Conservation (phyloP, 371 early-diverging fungal genomes). For the Zychaea mexicana region DNA sequence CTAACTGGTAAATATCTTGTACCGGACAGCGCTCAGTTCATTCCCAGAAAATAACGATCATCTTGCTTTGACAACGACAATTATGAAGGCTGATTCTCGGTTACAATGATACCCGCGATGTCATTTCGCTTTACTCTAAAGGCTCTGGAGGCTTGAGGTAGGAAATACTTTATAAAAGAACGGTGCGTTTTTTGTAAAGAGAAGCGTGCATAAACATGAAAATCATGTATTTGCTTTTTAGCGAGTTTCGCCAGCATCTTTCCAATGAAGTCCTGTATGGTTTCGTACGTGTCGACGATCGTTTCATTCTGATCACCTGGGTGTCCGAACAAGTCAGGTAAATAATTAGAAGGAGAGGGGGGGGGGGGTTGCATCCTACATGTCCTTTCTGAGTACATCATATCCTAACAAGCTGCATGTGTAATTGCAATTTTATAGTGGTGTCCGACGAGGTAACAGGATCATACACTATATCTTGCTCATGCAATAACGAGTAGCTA, state of each 20-base stretch:
- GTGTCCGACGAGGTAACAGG: constrained; percentile 59
- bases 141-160: constrained; percentile 64
- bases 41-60: too few relatives aligned
- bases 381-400: too few relatives aligned
- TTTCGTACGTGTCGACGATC: constrained; percentile 63
- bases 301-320: constrained; percentile 64
- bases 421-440: constrained; percentile 32
- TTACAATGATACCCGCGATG: constrained; percentile 70
- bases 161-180: neutral
- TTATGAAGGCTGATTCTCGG: constrained; percentile 67
- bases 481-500: neutral
- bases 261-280: constrained; percentile 71
- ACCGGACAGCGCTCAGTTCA: neutral
- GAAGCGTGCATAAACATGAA: too few relatives aligned
- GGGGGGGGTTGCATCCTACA: neutral
- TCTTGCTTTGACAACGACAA: neutral
- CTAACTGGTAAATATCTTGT: constrained; percentile 47
- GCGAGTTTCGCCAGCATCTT: constrained; percentile 60
- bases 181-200: too few relatives aligned
- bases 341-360: neutral
- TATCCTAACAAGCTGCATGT: too few relatives aligned
- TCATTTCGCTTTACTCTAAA: constrained; percentile 64
- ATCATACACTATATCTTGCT: neutral
- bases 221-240: too few relatives aligned
- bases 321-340: constrained; percentile 74